Evolutionary conservation across 2,329 filamentous ascomycete genomes (phyloP).

Genomic region (Alternaria sp.): DNA sequence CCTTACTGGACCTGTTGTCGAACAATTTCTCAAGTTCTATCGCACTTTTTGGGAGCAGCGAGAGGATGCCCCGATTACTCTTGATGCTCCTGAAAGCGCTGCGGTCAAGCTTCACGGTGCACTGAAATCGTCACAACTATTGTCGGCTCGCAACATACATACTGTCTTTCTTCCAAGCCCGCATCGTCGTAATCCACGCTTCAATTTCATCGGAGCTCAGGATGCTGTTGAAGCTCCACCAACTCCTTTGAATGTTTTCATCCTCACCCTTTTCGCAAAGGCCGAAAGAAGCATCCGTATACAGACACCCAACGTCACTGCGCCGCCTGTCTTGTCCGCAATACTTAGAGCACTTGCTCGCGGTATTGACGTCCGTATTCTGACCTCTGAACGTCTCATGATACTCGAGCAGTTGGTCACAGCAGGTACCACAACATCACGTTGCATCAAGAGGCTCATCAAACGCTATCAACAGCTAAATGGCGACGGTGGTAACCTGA

Average conservation of each 20-base stretch:
- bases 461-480: constrained; percentile 59
- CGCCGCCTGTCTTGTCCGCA: constrained; percentile 67
- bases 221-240: constrained; percentile 64
- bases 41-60: constrained; percentile 68
- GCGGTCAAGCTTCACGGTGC: constrained; percentile 1
- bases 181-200: constrained; percentile 73
- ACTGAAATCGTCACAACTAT: constrained; percentile 11
- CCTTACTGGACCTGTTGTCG: constrained; percentile 68
- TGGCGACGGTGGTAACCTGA: constrained; percentile 19
- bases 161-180: constrained; percentile 77
- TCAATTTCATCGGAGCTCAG: constrained; percentile 55
- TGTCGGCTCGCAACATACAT: constrained; percentile 47
- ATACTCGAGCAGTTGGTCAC: constrained; percentile 81
- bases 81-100: neutral
- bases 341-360: constrained; percentile 68
- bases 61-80: constrained; percentile 21
- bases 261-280: constrained; percentile 67
- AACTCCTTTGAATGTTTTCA: constrained; percentile 72
- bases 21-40: constrained; percentile 72
- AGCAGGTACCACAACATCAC: constrained; percentile 74
- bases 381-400: constrained; percentile 77
- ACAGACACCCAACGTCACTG: constrained; percentile 81
- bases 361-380: constrained; percentile 72
- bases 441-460: constrained; percentile 68
- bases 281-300: constrained; percentile 70